phyloP scores from a whole-genome alignment of 2,329 filamentous ascomycete genomes.

The Alternaria consortialis region DNA sequence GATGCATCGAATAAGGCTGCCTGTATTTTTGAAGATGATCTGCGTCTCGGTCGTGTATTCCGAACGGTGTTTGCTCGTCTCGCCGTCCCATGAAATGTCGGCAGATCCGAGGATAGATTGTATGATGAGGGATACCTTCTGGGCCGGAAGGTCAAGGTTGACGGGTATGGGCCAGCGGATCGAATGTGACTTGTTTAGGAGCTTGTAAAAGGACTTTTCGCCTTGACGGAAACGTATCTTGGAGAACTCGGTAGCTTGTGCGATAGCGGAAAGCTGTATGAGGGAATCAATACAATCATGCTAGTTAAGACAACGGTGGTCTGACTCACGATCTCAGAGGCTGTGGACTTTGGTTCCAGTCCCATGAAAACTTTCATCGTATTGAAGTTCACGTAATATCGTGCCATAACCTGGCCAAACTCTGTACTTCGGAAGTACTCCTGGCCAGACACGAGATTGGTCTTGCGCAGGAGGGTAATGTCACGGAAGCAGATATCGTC shows the following conservation, averaged over 20 bases:
- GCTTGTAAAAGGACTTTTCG: conserved; percentile 75
- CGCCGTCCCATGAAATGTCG: conserved; percentile 64
- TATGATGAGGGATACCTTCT: conserved; percentile 82
- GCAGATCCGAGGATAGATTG: conserved; percentile 76
- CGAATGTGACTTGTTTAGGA: conserved; percentile 73
- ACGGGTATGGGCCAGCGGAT: conserved; percentile 77
- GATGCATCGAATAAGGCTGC: conserved; percentile 76
- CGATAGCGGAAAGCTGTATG: conserved; percentile 69
- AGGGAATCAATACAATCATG: conserved; percentile 8
- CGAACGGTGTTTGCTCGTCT: conserved; percentile 62
- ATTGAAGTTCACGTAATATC: conserved; percentile 80
- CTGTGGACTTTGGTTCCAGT: conserved; percentile 67
- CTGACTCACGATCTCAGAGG: conserved; percentile 72
- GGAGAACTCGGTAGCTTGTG: conserved; percentile 75
- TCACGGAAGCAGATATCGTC: conserved; percentile 75
- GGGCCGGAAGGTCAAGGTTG: conserved; percentile 69
- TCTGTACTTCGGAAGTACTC: conserved; percentile 69
- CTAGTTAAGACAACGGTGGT: background rate
- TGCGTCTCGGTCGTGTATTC: conserved; percentile 69
- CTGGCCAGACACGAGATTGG: conserved; percentile 63
- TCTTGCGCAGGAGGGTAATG: conserved; percentile 70
- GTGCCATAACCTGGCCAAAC: conserved; percentile 82
- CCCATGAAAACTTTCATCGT: conserved; percentile 78
- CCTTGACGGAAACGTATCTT: conserved; percentile 74
- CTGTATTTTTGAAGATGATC: conserved; percentile 72